phyloP scores from a whole-genome alignment of 2,329 filamentous ascomycete genomes.

The Simplicillium aogashimaense region DNA sequence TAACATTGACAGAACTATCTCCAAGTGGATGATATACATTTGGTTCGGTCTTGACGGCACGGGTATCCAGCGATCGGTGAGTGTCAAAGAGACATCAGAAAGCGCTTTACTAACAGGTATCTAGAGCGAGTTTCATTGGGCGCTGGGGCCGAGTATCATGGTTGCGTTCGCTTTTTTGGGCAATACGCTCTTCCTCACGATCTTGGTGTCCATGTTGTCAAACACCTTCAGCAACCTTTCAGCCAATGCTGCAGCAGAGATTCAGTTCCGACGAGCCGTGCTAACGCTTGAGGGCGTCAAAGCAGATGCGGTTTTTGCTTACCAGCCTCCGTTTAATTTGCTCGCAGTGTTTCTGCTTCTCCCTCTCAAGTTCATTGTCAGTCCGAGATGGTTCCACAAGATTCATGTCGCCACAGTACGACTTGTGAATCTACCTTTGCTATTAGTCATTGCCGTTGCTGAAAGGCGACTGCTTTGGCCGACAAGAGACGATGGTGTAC shows the following conservation, averaged over 20 bases:
- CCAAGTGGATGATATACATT: conserved; percentile 88
- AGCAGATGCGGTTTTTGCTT: conserved; percentile 72
- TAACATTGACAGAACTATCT: conserved; percentile 45
- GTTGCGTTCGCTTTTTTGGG: conserved; percentile 76
- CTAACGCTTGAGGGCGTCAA: conserved; percentile 81
- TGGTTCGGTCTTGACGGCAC: conserved; percentile 80
- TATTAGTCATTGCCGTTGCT: conserved; percentile 59
- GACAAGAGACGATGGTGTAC: conserved; percentile 11
- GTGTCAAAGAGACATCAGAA: conserved; percentile 12
- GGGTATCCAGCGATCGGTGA: conserved; percentile 47
- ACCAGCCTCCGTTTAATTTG: conserved; percentile 76
- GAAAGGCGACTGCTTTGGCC: conserved; percentile 63
- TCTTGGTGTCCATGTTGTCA: conserved; percentile 76
- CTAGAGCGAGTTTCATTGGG: conserved; percentile 61
- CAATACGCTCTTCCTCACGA: conserved; percentile 82
- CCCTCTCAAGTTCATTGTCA: conserved; percentile 67
- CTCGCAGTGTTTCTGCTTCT: conserved; percentile 64
- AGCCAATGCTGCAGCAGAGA: conserved; percentile 68
- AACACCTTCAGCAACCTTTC: conserved; percentile 77
- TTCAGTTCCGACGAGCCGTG: conserved; percentile 72
- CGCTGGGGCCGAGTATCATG: conserved; percentile 74
- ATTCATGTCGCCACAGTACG: conserved; percentile 73
- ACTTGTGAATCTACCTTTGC: conserved; percentile 62
- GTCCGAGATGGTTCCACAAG: conserved; percentile 83
- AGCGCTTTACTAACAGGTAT: conserved; percentile 4